Percentiles rank a stretch among this genome's conserved stretches.
These are phyloP conservation scores for Ustilago hordei DNA, from an alignment of 1,284 basidiomycete genomes.

Conservation along the genomic window DNA sequence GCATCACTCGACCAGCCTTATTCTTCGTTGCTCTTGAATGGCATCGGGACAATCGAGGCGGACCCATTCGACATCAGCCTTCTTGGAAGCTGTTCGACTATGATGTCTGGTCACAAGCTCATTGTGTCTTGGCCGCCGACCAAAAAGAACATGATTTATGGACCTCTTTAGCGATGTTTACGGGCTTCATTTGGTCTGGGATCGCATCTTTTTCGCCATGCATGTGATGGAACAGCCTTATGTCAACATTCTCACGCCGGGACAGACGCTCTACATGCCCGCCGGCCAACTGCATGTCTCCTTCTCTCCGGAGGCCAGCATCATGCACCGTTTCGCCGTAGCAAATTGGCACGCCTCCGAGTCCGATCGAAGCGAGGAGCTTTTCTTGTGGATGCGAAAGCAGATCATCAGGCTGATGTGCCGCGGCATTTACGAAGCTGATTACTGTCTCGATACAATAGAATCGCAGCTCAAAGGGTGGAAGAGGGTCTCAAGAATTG, in stretches of 20 bases:
- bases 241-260: background rate
- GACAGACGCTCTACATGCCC: slow-evolving; percentile 1
- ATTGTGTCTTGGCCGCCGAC: background rate
- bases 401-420: background rate
- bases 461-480: background rate
- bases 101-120: background rate
- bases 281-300: slow-evolving; percentile 3
- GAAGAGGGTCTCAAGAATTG: background rate
- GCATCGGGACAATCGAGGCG: background rate
- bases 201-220: background rate
- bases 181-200: background rate
- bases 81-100: background rate
- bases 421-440: background rate
- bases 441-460: background rate
- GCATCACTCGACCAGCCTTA: background rate
- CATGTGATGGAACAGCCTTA: background rate
- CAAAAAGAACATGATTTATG: background rate
- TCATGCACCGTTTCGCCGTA: slow-evolving; percentile 1
- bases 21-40: background rate
- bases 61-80: background rate
- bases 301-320: slow-evolving; percentile 1
- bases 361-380: background rate
- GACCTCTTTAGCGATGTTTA: background rate
- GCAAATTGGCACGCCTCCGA: slow-evolving; percentile 1
- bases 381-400: background rate